Conservation (phyloP, 140 eudicot species). For the Bidens hawaiensis region DNA sequence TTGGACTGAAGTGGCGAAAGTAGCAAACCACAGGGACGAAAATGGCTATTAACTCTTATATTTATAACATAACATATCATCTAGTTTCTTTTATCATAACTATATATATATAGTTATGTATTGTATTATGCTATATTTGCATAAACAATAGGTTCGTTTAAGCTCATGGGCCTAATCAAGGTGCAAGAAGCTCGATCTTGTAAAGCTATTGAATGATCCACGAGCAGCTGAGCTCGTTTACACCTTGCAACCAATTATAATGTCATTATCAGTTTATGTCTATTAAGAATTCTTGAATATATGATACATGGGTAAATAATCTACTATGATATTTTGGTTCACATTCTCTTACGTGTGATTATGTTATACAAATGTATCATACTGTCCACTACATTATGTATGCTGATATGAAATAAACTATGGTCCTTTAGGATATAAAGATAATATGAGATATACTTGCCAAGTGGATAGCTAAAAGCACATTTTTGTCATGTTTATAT, state of each 20-base stretch:
- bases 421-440: slow-evolving; percentile 6
- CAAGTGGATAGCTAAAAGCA: slow-evolving; percentile 7
- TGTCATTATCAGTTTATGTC: not conserved
- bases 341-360: not conserved
- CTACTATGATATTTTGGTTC: not conserved
- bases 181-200: not conserved
- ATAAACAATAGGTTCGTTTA: not conserved
- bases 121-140: not conserved
- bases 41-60: too few relatives aligned
- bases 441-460: not conserved
- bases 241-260: not conserved
- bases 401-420: not conserved
- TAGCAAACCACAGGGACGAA: too few relatives aligned
- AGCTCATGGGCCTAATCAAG: not conserved
- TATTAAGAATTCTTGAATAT: not conserved
- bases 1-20: too few relatives aligned
- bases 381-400: slow-evolving; percentile 9
- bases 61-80: too few relatives aligned
- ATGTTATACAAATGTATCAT: not conserved
- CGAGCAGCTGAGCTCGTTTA: not conserved
- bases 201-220: not conserved
- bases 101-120: too few relatives aligned
- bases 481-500: slow-evolving; percentile 13
- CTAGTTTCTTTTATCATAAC: too few relatives aligned
- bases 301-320: not conserved